Evolutionary conservation across 1,284 basidiomycete species (phyloP), one percentile per base, ranked within the genome.

Genomic region (Ceratobasidium papillatum): DNA sequence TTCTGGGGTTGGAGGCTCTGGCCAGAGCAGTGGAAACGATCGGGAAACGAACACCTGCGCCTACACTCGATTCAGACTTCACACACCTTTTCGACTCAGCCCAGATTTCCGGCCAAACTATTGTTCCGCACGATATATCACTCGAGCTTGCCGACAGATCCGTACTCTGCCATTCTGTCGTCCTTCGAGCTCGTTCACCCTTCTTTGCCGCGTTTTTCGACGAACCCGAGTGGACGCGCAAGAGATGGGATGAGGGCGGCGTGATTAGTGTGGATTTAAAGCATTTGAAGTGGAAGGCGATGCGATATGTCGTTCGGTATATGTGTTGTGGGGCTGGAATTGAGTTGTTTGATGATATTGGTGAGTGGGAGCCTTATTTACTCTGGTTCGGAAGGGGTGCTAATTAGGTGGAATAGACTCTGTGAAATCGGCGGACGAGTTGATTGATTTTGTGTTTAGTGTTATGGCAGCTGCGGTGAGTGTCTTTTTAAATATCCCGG

Each of bases 201-300:
- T 94, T 98, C 80, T 98, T 99, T 80, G 84, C 89, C 5, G 88
- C 89, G n/a, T 91, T 99, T 81, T 95, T 97, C 80, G 90, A 90
- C 63, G 90, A 95, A 78, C 84, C 86, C 30, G 94, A 90, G 51
- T 99, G 97, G 95, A 94, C 93, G 2, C 79, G 77, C 25, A 84
- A 85, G 27, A 86, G 93, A 11, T 87, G 89, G 85, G 85, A 85
- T n/a, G 78, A 79, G 9, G 84, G 88, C 12, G 87, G 86, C 9
- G 85, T 81, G 17, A 80, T 98, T 14, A 82, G 82, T 0, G 82
- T 99, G 58, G 84, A 94, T 77, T 85, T 98, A 85, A 82, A 81
- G 62, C 95, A 98, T 82, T 79, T 95, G 76, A 83, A 85, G 25
- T 95, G 92, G 91, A 86, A 87, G 61, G 87, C 90, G 1, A 91